Evolutionary conservation across 2,329 filamentous ascomycete genomes (phyloP), one percentile per base, ranked within the genome.

Genomic region (Decorospora gaudefroyi): DNA sequence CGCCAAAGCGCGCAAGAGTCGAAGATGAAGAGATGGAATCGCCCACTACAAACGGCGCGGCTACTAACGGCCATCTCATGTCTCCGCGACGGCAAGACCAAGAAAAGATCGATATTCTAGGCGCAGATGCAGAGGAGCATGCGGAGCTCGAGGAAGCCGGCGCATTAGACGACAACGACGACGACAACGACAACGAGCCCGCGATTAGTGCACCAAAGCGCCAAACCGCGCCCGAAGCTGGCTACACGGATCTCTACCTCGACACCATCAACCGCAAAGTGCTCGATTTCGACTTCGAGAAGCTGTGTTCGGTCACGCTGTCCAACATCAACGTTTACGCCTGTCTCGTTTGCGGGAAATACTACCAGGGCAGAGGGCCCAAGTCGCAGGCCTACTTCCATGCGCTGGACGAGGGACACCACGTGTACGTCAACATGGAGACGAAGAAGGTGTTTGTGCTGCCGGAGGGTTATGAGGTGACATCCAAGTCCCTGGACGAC

Each of bases 241-340:
- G 92, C 51, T 99, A 96, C 75, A 86, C 87, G 62, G 92, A 99
- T 70, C 84, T 99, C 18, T 99, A 99, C 70, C 87, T 99, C 59
- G 93, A 99, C 76, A 97, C 93, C 9, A 95, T 99, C 73, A 85
- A 96, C 71, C 88, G 93, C 63, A 84, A 86, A 65, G 85, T 96
- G 32, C 84, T 97, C 43, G 93, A 99, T 72, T 97, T 97, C 68
- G 93, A 99, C 72, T 99, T 99, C 69, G 93, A 99, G 70, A 99
- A 99, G 77, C 83, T 96, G 9, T 99, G 93, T 74, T 97, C 92
- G 16, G 81, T 99, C 56, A 95, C 90, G 22, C 80, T 99, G 6
- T 96, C 91, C 34, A 97, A 97, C 69, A 96, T 97, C 75, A 99
- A 99, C 68, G 91, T 99, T 30, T 99, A 99, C 70, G 93, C 93